Base-by-base conservation (phyloP, 225 moss, liverwort and hornwort genomes). In the Anthoceros angustus region DNA sequence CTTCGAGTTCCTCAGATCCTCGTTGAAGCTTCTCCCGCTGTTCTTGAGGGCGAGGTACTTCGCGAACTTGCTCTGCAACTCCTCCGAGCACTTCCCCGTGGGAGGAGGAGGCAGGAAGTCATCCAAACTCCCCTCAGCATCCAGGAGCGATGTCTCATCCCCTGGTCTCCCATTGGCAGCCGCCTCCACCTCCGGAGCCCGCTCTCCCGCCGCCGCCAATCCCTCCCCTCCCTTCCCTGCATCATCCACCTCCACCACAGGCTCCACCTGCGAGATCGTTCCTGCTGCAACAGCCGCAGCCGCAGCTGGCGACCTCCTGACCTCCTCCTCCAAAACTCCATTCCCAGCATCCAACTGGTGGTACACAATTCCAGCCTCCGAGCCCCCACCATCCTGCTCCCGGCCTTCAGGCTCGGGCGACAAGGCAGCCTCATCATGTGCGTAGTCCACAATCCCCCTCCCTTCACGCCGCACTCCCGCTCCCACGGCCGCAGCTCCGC, bases 101-200 rank as follows among this genome's bases (percentile, higher is more conserved):
- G 90, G 84, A 7, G 78, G 71, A 24, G 94, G 87, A 21, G 90
- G 84, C 73, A 90, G 80, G 72, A 94, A 94, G 42, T 79, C 79
- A 63, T 80, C 72, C 26, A 90, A 32, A 32, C 32, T 67, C 11
- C 74, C 66, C 64, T 94, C 94, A 70, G 74, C 66, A 69, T 83
- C 87, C 71, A 73, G 77, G 25, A 68, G 39, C 14, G 75, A 66
- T 42, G 67, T 23, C 62, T 74, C 79, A 25, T 46, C 73, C 16
- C 38, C 63, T 12, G 78, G 76, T 55, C 76, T 78, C 55, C 55
- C 55, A 23, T 42, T 76, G 68, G 38, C 25, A 66, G 25, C 62
- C 60, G 55, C 76, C 74, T 67, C 63, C 67, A 3, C 42, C 62
- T 48, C 66, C 66, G 43, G 69, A 40, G 25, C 70, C 76, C 67